Evolutionary conservation across 768 basidiomycete genomes (phyloP), one percentile per base, ranked within the genome.

Genomic region (Plicaturopsis crispa): DNA sequence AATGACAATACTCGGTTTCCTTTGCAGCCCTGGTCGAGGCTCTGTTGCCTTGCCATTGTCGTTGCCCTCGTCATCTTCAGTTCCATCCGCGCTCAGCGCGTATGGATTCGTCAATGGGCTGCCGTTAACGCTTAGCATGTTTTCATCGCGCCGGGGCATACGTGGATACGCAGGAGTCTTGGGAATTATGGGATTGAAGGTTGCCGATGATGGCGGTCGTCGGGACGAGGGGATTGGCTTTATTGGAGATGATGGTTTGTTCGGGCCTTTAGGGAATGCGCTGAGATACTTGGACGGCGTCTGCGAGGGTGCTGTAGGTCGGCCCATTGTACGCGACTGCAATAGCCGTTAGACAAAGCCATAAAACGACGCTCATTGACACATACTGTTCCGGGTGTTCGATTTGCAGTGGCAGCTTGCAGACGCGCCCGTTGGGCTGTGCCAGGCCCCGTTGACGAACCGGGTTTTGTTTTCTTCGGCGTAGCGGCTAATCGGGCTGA

Each of bases 51-150:
- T 57, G 31, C 56, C 59, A 30, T 45, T 47, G 6, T 53, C 49
- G 26, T 47, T 49, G 42, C 44, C 52, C 18, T 50, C 47, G 14
- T 43, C 47, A 22, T 56, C 53, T 8, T 53, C 56, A 11, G 56
- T 59, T 4, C 63, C 61, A 24, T 54, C 55, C 24, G 63, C 65
- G 14, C 78, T 80, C 47, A 80, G 74, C 42, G 78, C 67, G 50
- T 80, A 83, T 1, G 86, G 85, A 53, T 88, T 88, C 13, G 79
- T 75, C 13, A 90, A 67, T 0, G 88, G 88, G 0, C 84, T 87
- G 4, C 88, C 88, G 43, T 91, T 90, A 14, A 83, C 58, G 49
- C 85, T 85, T 35, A 89, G 67, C 74, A 89, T 75, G 50, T 68
- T 77, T 57, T 91, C 88, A 50, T 86, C 76, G 46, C 69, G 74